These are phyloP conservation scores for Incumbomyces lentus DNA, from an alignment of 2,329 filamentous ascomycete genomes.

Conservation along the genomic window DNA sequence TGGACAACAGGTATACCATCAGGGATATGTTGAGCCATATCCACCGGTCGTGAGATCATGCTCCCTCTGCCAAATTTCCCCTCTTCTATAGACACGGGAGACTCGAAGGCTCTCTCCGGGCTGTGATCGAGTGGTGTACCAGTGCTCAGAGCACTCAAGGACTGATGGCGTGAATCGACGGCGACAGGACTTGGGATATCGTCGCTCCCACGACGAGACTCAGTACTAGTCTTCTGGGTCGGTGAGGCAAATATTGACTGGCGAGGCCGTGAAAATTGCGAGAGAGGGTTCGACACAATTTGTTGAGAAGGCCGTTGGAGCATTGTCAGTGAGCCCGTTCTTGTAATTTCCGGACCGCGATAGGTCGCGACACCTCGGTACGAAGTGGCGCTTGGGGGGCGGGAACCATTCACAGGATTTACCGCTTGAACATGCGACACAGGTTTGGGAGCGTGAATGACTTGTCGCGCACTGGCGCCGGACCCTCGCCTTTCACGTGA, in stretches of 20 bases:
- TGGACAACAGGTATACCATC: constrained; percentile 13
- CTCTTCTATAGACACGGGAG: constrained; percentile 17
- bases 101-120: constrained; percentile 15
- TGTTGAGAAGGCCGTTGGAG: constrained; percentile 15
- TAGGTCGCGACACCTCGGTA: constrained; percentile 13
- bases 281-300: constrained; percentile 20
- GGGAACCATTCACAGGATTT: constrained; percentile 13
- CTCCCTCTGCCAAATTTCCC: not conserved
- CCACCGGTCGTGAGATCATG: not conserved
- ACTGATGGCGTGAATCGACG: not conserved
- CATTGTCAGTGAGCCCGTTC: constrained; percentile 19
- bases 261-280: constrained; percentile 19
- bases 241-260: constrained; percentile 17
- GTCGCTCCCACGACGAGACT: not conserved
- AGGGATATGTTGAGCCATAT: not conserved
- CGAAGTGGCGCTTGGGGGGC: constrained; percentile 18
- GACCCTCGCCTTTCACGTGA: constrained; percentile 12
- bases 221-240: constrained; percentile 7
- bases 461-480: constrained; percentile 11
- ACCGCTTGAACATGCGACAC: constrained; percentile 14
- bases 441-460: constrained; percentile 15
- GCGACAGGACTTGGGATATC: not conserved
- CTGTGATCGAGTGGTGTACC: constrained; percentile 12
- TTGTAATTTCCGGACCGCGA: constrained; percentile 20
- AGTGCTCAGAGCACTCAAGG: not conserved